Evolutionary conservation across 2,329 filamentous ascomycete genomes (phyloP).

Genomic region (Arthroderma sp.): DNA sequence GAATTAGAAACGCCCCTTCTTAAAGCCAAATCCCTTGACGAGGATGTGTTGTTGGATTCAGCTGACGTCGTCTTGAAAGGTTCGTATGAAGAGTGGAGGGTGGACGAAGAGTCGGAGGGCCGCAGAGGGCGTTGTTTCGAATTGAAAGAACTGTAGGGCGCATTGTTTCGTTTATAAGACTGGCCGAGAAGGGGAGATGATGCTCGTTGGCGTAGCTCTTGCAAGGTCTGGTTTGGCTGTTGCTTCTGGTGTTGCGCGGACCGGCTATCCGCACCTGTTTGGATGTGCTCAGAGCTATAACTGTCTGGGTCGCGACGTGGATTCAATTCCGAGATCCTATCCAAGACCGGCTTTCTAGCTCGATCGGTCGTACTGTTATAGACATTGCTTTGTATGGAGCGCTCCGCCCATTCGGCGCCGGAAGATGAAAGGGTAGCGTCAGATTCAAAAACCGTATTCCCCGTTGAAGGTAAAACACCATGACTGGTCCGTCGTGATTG

Average conservation of each 20-base stretch:
- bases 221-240: slow-evolving; percentile 10
- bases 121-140: slow-evolving; percentile 24
- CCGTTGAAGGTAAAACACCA: background rate
- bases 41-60: slow-evolving; percentile 13
- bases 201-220: slow-evolving; percentile 27
- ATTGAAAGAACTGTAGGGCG: slow-evolving; percentile 17
- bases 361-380: too few species aligned
- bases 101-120: slow-evolving; percentile 31
- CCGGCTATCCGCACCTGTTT: background rate
- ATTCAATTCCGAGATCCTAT: background rate
- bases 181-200: slow-evolving; percentile 35
- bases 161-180: slow-evolving; percentile 19
- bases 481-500: background rate
- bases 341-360: background rate
- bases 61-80: slow-evolving; percentile 29
- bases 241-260: background rate
- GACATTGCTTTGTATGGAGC: too few species aligned
- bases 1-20: background rate
- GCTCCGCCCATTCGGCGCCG: background rate
- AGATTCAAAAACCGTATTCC: background rate
- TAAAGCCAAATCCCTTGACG: slow-evolving; percentile 17
- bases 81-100: slow-evolving; percentile 36
- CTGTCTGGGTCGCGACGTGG: background rate
- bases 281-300: background rate
- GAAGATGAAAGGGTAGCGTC: background rate